Percentiles rank a stretch among this genome's conserved stretches.
phyloP scores from a whole-genome alignment of 441 rosid species.

The Syzygium malaccense region DNA sequence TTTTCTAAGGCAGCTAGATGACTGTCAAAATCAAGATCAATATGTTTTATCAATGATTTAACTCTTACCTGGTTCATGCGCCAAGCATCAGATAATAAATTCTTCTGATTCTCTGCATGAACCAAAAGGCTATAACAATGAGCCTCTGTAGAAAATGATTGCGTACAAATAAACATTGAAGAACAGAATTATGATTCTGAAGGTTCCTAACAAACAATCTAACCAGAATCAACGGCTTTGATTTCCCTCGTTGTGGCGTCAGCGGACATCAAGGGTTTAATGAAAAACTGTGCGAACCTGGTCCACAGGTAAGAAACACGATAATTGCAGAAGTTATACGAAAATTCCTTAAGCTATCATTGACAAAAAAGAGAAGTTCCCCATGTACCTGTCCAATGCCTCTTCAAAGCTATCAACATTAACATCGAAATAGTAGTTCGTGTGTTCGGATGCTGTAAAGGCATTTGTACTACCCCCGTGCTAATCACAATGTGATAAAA shows the following conservation, averaged over 20 bases:
- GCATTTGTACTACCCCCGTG: constrained; percentile 94
- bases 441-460: constrained; percentile 60
- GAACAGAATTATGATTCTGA: not conserved
- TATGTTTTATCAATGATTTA: not conserved
- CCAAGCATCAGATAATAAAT: constrained; percentile 77
- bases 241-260: constrained; percentile 91
- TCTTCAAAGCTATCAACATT: constrained; percentile 70
- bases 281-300: constrained; percentile 90
- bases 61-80: constrained; percentile 72
- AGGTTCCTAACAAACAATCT: not conserved
- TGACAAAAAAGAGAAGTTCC: not conserved
- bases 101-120: constrained; percentile 77
- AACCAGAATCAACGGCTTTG: constrained; percentile 94
- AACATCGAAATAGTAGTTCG: constrained; percentile 66
- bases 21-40: not conserved
- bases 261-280: constrained; percentile 87
- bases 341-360: not conserved
- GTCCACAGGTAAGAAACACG: constrained; percentile 10
- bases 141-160: not conserved
- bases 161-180: not conserved
- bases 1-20: not conserved
- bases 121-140: constrained; percentile 8
- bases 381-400: constrained; percentile 76
- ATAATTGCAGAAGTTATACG: not conserved
- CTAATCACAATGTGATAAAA: constrained; percentile 23